These are phyloP conservation scores for Eucommia ulmoides DNA, from an alignment of 257 asterid genomes.

Conservation along the genomic window DNA sequence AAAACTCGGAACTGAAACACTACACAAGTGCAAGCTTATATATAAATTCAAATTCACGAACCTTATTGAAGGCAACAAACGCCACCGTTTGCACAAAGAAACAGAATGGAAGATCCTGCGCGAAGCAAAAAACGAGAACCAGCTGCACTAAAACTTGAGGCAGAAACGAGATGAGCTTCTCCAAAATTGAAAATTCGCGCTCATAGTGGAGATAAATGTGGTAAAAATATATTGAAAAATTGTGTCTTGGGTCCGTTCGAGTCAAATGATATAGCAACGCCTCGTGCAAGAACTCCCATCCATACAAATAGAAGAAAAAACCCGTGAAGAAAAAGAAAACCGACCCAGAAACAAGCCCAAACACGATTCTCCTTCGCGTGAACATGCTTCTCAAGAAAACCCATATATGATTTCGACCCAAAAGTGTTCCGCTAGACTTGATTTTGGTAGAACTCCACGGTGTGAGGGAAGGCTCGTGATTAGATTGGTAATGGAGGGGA, in stretches of 20 bases:
- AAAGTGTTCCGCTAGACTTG: conserved; percentile 16
- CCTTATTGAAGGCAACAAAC: conserved; percentile 96
- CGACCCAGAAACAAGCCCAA: conserved; percentile 63
- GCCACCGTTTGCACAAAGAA: conserved; percentile 82
- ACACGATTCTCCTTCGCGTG: conserved; percentile 65
- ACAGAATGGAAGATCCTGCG: conserved; percentile 74
- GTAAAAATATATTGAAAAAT: conserved; percentile 81
- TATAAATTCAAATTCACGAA: conserved; percentile 4
- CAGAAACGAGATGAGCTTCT: conserved; percentile 74
- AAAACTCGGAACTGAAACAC: too few species aligned
- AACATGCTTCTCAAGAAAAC: conserved; percentile 29
- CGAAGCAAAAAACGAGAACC: conserved; percentile 46
- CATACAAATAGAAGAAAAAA: conserved; percentile 49
- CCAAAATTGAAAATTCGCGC: conserved; percentile 45
- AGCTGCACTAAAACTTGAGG: conserved; percentile 88
- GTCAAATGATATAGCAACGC: conserved; percentile 85
- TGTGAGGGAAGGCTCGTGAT: conserved; percentile 46
- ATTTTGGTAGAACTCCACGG: conserved; percentile 43
- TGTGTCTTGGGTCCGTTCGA: conserved; percentile 93
- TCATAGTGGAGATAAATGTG: conserved; percentile 84
- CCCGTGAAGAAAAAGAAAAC: conserved; percentile 66
- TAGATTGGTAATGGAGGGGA: conserved; percentile 39
- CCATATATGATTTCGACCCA: conserved; percentile 14
- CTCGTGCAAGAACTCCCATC: conserved; percentile 91
- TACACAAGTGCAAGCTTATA: too few species aligned